These are phyloP conservation scores for Viola odorata DNA, from an alignment of 345 rosid genomes.

Conservation along the genomic window DNA sequence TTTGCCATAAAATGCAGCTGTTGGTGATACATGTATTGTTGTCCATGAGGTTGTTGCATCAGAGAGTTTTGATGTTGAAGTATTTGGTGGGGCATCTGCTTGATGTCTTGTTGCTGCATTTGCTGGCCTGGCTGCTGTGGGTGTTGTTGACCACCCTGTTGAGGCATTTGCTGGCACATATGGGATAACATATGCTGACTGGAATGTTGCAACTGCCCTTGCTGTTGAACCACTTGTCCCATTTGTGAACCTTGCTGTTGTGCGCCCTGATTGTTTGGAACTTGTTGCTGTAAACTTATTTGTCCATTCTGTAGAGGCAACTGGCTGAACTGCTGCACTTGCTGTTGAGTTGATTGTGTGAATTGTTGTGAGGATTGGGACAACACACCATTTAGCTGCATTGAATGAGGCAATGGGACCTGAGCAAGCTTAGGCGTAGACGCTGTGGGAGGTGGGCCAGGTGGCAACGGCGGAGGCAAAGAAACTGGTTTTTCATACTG, in stretches of 20 bases:
- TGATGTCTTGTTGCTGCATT: conserved; percentile 42
- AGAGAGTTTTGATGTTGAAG: conserved; percentile 37
- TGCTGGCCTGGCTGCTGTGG: conserved; percentile 42
- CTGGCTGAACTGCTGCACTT: conserved; percentile 17
- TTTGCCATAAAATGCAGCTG: conserved; percentile 46
- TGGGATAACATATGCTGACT: conserved; percentile 43
- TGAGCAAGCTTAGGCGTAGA: conserved; percentile 60
- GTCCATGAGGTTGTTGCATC: conserved; percentile 41
- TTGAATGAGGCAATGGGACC: conserved; percentile 39
- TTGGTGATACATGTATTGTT: conserved; percentile 54
- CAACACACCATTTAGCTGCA: conserved; percentile 37
- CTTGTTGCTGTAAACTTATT: conserved; percentile 31
- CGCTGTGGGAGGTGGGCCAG: conserved; percentile 47
- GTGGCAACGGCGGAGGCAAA: conserved; percentile 49
- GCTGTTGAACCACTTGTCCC: conserved; percentile 43
- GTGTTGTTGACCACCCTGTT: conserved; percentile 46
- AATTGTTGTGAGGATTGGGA: conserved; percentile 35
- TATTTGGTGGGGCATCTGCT: conserved; percentile 43
- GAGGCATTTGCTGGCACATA: conserved; percentile 49
- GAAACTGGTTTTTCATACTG: conserved; percentile 86
- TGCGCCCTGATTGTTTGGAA: conserved; percentile 26
- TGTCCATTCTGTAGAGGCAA: conserved; percentile 21
- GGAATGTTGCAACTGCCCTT: conserved; percentile 59
- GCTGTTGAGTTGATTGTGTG: conserved; percentile 34
- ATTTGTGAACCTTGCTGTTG: conserved; percentile 28